A percentile compares a stretch with the other conserved stretches of the same genome.
Evolutionary conservation across 805 yeast genomes (phyloP).

Genomic region (Kodamaea restingae): DNA sequence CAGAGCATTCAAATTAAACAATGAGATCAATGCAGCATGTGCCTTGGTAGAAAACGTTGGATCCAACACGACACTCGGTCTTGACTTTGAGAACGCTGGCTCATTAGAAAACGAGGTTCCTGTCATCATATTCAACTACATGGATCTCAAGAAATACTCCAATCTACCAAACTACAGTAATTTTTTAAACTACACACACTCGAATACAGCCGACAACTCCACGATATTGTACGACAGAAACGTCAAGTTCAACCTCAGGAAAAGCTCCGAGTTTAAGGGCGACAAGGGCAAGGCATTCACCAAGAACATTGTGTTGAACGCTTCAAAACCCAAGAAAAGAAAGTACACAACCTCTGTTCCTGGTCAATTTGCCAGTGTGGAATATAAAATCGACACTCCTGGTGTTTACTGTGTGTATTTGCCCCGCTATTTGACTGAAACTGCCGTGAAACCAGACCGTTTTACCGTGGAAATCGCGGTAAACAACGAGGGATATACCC

Average conservation of each 20-base stretch:
- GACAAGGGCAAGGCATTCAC: slow-evolving; percentile 1
- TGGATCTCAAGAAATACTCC: slow-evolving; percentile 10
- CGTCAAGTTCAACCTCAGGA: slow-evolving; percentile 3
- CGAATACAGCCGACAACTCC: slow-evolving; percentile 6
- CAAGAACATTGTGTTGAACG: slow-evolving; percentile 1
- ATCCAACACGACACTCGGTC: slow-evolving; percentile 5
- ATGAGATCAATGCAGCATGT: slow-evolving; percentile 11
- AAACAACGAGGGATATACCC: slow-evolving; percentile 7
- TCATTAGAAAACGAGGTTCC: slow-evolving; percentile 9
- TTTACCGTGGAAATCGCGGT: slow-evolving; percentile 7
- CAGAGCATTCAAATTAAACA: slow-evolving; percentile 1
- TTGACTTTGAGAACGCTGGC: slow-evolving; percentile 7
- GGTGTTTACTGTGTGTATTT: slow-evolving; percentile 14
- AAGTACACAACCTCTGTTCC: no score
- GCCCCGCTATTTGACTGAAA: slow-evolving; percentile 7
- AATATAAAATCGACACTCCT: slow-evolving; percentile 1
- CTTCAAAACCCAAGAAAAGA: background rate
- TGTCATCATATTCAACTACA: slow-evolving; percentile 12
- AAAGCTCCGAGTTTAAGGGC: slow-evolving; percentile 1
- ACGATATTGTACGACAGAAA: background rate
- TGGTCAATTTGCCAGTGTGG: no score
- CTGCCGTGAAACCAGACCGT: slow-evolving; percentile 4
- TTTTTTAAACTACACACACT: slow-evolving; percentile 8
- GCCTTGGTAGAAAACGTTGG: slow-evolving; percentile 8
- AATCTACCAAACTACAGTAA: slow-evolving; percentile 11